Evolutionary conservation across 2,329 filamentous ascomycete genomes (phyloP).

Genomic region (Nothophaeocryptopus gaeumannii): DNA sequence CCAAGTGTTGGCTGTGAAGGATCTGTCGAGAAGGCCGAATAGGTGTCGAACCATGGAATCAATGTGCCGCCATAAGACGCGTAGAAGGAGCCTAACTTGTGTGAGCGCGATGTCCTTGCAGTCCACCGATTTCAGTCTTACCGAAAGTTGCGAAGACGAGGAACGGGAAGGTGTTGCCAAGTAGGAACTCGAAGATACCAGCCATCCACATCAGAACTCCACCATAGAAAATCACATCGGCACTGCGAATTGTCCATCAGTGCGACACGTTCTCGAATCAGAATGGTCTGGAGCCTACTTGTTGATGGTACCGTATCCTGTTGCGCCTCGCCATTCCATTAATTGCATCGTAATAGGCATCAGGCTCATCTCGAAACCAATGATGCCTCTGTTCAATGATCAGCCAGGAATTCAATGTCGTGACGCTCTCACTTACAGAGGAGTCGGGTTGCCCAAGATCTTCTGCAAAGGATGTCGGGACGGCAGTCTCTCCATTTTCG

Average conservation of each 20-base stretch:
- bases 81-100: conserved; percentile 18
- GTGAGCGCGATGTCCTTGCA: not conserved
- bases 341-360: conserved; percentile 25
- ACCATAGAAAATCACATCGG: conserved; percentile 23
- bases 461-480: conserved; percentile 24
- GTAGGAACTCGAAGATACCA: conserved; percentile 20
- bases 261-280: not conserved
- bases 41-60: conserved; percentile 20
- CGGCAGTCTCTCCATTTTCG: conserved; percentile 16
- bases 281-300: conserved; percentile 11
- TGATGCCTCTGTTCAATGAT: conserved; percentile 10
- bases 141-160: conserved; percentile 24
- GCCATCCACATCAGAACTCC: conserved; percentile 23
- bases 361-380: conserved; percentile 23
- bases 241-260: conserved; percentile 6
- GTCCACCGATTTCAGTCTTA: not conserved
- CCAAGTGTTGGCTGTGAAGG: conserved; percentile 13
- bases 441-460: conserved; percentile 24
- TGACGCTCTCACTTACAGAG: conserved; percentile 9
- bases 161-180: conserved; percentile 26
- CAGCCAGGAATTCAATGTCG: not conserved
- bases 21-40: conserved; percentile 16
- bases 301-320: conserved; percentile 14
- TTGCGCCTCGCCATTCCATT: conserved; percentile 22
- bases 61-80: conserved; percentile 16